Base-by-base conservation (phyloP, 116 monocot genomes). In the Thalassia testudinum region DNA sequence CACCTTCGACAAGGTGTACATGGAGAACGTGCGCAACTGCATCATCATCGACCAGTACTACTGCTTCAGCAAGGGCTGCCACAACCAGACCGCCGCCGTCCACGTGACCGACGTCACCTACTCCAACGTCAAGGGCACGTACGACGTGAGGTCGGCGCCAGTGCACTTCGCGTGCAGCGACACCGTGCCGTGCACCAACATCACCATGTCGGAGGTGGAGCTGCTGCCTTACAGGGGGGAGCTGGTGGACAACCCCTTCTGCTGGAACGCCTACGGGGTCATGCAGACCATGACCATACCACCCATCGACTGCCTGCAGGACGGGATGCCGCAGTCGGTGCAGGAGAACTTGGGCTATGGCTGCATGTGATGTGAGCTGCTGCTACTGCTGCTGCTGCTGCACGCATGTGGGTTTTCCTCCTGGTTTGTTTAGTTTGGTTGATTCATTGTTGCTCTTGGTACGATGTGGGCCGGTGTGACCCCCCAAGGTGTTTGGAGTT, bases 41-140 rank as follows among this genome's bases (percentile, higher is more conserved):
- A 87, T 92, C 66, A 77, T 83, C 47, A 80, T 92, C 42, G 83
- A 87, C 57, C 87, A 87, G 62, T 87, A 87, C 69, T 92, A 87
- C 71, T 92, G 87, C 73, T 42, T 72, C 28, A 65, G 47, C 12
- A 74, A 77, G 49, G 62, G 60, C 2, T 92, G 92, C 80, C 15
- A 12, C 24, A 92, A 92, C 58, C 79, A 92, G 67, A 80, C 77
- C 0, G 77, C 83, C 0, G 86, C 86, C 0, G 82, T 86, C 5
- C 73, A 75, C 37, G 80, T 86, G 12, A 53, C 74, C 0, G 82
- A 83, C 20, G 60, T 92, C 3, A 62, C 70, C 0, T 92, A 86
- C 54, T 53, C 60, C 5, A 78, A 75, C 52, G 65, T 92, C 20
- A 86, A 68, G 49, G 92, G 92, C 8, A 86, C 92, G 0, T 92